Evolutionary conservation across 2,329 filamentous ascomycete genomes (phyloP), one percentile per base, ranked within the genome.

Genomic region (Pestalotiopsis sp.): DNA sequence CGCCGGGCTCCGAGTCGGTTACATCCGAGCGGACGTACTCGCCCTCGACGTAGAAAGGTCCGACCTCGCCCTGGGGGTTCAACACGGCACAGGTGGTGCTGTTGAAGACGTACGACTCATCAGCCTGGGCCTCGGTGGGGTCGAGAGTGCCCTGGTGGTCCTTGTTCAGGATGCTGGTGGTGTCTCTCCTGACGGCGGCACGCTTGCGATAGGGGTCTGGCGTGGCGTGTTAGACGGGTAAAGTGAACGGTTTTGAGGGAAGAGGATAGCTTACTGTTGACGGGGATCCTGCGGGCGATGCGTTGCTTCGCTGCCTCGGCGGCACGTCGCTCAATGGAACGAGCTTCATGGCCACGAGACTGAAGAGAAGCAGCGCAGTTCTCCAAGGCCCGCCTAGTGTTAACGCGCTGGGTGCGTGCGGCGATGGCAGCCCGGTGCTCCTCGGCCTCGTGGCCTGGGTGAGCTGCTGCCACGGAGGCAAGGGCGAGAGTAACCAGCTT

Each of bases 21-120:
- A 89, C 76, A 71, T 89, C 78, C 31, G 79, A 70, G 36, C 86
- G 83, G 68, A 89, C 76, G 65, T 83, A 80, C 73, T 89, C 85
- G 36, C 86, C 87, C 20, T 79, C 74, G 62, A 88, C 84, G 71
- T 84, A 89, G 78, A 87, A 88, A 27, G 86, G 86, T 0, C 86
- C 86, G 74, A 87, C 80, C 3, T 83, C 87, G 31, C 84, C 83
- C 74, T 88, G 85, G 0, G 85, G 85, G 23, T 80, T 84, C 31
- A 88, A 78, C 25, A 87, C 77, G 31, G 17, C 45, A 45, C n/a
- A 65, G 7, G 62, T 56, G 17, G 62, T 65, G 62, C 39, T 56
- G 62, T 65, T 65, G 62, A 65, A 65, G 20, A 65, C 62, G 13
- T 65, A 65, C 1, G 62, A 25, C 23, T 65, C 62, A 36, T 45